Conservation (phyloP, 179 eudicot genomes). For the Sideroxylon spinosum region DNA sequence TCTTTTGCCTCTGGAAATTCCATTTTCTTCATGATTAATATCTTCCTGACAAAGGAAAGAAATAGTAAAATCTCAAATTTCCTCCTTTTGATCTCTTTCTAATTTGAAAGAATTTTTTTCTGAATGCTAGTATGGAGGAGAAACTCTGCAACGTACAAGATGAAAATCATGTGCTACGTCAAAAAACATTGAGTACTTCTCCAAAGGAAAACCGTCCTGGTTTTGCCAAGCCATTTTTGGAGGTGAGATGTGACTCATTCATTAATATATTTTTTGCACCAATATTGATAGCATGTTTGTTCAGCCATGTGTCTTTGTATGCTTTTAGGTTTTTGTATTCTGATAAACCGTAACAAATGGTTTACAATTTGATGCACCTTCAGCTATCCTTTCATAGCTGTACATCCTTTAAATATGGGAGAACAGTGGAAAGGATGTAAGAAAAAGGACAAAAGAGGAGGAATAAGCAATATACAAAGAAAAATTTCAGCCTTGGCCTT, state of each 20-base stretch:
- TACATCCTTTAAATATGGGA: background rate
- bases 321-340: background rate
- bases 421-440: too few relatives aligned
- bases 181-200: constrained; percentile 62
- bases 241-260: constrained; percentile 45
- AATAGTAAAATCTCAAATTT: too few relatives aligned
- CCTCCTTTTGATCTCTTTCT: background rate
- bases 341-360: background rate
- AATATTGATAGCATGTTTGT: background rate
- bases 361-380: background rate
- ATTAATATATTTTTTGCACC: background rate
- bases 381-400: background rate
- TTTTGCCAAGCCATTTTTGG: constrained; percentile 55
- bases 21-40: too few relatives aligned
- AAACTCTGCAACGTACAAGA: constrained; percentile 69
- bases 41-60: too few relatives aligned
- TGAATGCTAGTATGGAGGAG: constrained; percentile 68
- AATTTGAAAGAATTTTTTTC: background rate
- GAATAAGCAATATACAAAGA: too few relatives aligned
- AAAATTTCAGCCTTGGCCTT: background rate
- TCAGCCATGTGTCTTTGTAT: background rate
- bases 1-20: background rate
- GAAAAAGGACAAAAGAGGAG: background rate
- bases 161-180: constrained; percentile 87
- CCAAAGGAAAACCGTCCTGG: constrained; percentile 61